A percentile compares a stretch with the other conserved stretches of the same genome.
Evolutionary conservation across 2,329 filamentous ascomycete genomes (phyloP).

Genomic region (Helminthosporium solani): DNA sequence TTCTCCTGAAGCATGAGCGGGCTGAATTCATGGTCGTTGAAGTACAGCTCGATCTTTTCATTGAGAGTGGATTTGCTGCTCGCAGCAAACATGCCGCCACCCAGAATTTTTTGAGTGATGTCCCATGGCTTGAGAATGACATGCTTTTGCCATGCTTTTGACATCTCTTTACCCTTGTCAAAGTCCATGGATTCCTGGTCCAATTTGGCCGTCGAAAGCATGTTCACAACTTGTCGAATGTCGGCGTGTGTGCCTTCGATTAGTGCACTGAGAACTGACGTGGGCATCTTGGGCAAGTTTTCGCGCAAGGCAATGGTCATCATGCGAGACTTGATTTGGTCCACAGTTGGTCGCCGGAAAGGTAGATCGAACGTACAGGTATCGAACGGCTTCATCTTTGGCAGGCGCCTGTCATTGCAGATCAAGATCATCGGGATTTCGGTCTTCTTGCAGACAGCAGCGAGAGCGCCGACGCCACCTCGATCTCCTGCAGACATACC

Average conservation of each 20-base stretch:
- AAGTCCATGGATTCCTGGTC: slow-evolving; percentile 79
- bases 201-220: slow-evolving; percentile 91
- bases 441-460: slow-evolving; percentile 92
- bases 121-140: slow-evolving; percentile 97
- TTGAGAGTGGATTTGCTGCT: slow-evolving; percentile 86
- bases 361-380: slow-evolving; percentile 78
- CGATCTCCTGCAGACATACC: slow-evolving; percentile 98
- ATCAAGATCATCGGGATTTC: slow-evolving; percentile 94
- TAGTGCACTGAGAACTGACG: slow-evolving; percentile 82
- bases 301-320: slow-evolving; percentile 95
- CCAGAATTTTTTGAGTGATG: slow-evolving; percentile 90
- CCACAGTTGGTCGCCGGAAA: slow-evolving; percentile 85
- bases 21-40: slow-evolving; percentile 98
- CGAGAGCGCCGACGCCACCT: slow-evolving; percentile 90
- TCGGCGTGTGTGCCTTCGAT: slow-evolving; percentile 96
- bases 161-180: slow-evolving; percentile 88
- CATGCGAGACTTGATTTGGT: slow-evolving; percentile 87
- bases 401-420: slow-evolving; percentile 89
- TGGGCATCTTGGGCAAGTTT: slow-evolving; percentile 73
- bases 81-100: slow-evolving; percentile 78
- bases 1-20: slow-evolving; percentile 98
- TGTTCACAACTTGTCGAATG: slow-evolving; percentile 97
- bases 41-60: slow-evolving; percentile 98
- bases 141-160: slow-evolving; percentile 98
- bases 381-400: slow-evolving; percentile 99